Evolutionary conservation across 1,284 basidiomycete species (phyloP).

Genomic region (Pascua guehoae): DNA sequence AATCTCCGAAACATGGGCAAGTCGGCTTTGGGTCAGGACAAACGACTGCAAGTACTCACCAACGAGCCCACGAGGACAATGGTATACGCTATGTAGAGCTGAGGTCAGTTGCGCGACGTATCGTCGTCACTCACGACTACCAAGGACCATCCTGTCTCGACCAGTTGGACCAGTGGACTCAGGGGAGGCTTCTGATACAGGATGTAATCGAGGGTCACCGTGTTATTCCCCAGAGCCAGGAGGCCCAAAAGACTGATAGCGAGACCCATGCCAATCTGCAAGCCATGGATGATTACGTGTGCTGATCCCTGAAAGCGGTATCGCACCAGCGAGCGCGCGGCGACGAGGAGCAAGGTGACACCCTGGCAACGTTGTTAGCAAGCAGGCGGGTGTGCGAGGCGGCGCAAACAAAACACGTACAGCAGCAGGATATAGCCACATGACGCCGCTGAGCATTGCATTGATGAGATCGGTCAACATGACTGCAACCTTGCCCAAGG

Average conservation of each 20-base stretch:
- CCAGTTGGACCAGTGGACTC: no score
- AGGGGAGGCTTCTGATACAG: no score
- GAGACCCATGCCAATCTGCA: constrained; percentile 16
- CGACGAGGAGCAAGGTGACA: constrained; percentile 20
- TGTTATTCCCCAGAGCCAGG: constrained; percentile 17
- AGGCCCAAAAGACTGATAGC: constrained; percentile 20
- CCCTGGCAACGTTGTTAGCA: constrained; percentile 9
- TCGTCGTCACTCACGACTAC: no score
- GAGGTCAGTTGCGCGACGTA: no score
- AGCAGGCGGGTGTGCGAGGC: background rate
- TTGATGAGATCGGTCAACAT: constrained; percentile 10
- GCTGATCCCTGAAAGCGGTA: constrained; percentile 8
- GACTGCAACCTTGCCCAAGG: background rate
- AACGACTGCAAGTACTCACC: no score
- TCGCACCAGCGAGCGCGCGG: constrained; percentile 25
- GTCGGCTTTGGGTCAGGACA: no score
- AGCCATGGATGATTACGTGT: constrained; percentile 19
- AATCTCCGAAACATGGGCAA: no score
- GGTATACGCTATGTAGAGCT: no score
- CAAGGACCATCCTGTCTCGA: no score
- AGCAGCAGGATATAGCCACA: constrained; percentile 34
- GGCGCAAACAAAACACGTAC: constrained; percentile 12
- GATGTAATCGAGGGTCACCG: no score
- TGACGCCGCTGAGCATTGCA: constrained; percentile 19
- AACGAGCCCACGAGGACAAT: no score